Evolutionary conservation across 352 stramenopile species (phyloP).

Genomic region (Paralagenidium karlingii): DNA sequence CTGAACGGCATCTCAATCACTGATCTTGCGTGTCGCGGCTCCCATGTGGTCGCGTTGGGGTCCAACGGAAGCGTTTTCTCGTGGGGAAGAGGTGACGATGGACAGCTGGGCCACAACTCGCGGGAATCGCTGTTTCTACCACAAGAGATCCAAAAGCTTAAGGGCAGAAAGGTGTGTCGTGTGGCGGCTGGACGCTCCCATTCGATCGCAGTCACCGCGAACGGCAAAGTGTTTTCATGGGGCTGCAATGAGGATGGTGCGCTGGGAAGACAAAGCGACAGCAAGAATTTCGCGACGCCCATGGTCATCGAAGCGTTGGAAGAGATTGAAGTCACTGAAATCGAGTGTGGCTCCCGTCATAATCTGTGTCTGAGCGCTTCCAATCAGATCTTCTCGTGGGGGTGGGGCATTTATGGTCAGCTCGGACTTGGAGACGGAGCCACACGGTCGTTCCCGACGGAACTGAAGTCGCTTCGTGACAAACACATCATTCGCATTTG

Average conservation of each 20-base stretch:
- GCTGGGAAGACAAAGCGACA: constrained; percentile 8
- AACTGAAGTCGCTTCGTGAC: constrained; percentile 11
- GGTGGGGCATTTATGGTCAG: constrained; percentile 29
- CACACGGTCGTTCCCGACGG: constrained; percentile 10
- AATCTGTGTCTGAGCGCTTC: constrained; percentile 15
- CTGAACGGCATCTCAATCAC: constrained; percentile 12
- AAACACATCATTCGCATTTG: constrained; percentile 15
- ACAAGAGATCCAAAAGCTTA: constrained; percentile 5
- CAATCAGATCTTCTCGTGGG: constrained; percentile 17
- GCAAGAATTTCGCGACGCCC: constrained; percentile 6
- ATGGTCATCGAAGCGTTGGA: constrained; percentile 7
- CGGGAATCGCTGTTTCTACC: constrained; percentile 9
- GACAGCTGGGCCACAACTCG: constrained; percentile 18
- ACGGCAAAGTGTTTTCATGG: constrained; percentile 15
- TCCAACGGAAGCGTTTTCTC: constrained; percentile 60
- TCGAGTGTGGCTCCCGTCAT: constrained; percentile 27
- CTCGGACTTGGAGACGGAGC: constrained; percentile 15
- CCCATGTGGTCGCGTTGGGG: constrained; percentile 62
- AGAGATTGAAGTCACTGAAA: constrained; percentile 6
- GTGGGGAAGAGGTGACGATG: constrained; percentile 84
- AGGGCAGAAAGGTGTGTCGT: constrained; percentile 4
- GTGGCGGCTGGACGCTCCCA: constrained; percentile 41
- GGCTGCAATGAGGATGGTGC: constrained; percentile 26
- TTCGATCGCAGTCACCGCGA: constrained; percentile 40
- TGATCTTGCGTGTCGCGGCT: constrained; percentile 45